A percentile compares a stretch with the other conserved stretches of the same genome.
Evolutionary conservation across 352 stramenopile species (phyloP).

Genomic region (Globisporangium perplexum): DNA sequence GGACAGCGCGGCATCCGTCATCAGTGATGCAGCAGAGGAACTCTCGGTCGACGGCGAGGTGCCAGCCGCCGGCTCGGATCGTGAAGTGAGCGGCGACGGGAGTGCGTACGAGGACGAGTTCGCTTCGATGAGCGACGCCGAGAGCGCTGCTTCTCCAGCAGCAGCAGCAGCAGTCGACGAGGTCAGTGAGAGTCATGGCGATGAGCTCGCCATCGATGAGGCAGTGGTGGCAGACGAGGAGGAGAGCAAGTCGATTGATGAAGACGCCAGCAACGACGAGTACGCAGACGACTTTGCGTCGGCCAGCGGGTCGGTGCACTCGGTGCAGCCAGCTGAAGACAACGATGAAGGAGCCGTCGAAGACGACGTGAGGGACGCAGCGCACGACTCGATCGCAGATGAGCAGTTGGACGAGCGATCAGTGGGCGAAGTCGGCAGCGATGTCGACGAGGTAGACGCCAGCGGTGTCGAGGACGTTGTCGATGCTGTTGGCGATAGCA

Average conservation of each 20-base stretch:
- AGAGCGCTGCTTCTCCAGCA: background rate
- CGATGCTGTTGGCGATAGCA: background rate
- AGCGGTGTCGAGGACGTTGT: background rate
- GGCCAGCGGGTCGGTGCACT: background rate
- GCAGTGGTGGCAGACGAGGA: background rate
- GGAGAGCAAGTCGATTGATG: background rate
- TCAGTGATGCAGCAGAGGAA: background rate
- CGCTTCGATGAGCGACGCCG: conserved; percentile 5
- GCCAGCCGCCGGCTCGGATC: background rate
- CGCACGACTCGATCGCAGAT: background rate
- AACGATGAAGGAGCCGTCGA: background rate
- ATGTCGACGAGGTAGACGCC: background rate
- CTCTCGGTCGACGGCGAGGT: background rate
- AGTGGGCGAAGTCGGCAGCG: background rate
- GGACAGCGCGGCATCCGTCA: background rate
- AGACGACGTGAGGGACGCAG: background rate
- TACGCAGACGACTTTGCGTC: background rate
- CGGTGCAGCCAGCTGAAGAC: background rate
- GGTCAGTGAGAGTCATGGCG: background rate
- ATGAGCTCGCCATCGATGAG: background rate
- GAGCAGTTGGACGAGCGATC: background rate
- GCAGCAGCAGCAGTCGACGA: background rate
- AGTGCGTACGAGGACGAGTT: conserved; percentile 11
- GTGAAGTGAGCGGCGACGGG: background rate
- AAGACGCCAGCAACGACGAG: background rate